Conservation (phyloP, 2,329 filamentous ascomycete species). For the Venturia asperata region DNA sequence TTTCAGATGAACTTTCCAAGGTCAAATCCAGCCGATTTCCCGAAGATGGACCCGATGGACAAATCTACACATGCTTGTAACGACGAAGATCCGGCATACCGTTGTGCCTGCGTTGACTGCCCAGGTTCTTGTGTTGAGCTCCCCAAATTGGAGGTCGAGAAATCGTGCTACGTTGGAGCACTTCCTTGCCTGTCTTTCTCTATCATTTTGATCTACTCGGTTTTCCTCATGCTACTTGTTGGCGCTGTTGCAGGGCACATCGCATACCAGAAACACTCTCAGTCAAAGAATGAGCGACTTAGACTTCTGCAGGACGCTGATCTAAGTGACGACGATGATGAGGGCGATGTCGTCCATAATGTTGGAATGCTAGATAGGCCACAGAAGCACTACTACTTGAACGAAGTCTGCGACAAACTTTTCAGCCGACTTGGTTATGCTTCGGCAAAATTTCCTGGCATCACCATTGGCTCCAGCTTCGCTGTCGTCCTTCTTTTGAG, state of each 20-base stretch:
- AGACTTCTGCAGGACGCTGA: slow-evolving; percentile 76
- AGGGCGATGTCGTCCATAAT: slow-evolving; percentile 73
- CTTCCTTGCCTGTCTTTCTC: slow-evolving; percentile 93
- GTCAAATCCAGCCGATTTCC: slow-evolving; percentile 51
- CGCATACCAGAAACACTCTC: slow-evolving; percentile 65
- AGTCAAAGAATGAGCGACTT: slow-evolving; percentile 72
- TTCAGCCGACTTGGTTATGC: slow-evolving; percentile 75
- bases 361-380: slow-evolving; percentile 72
- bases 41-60: slow-evolving; percentile 63
- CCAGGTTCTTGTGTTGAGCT: slow-evolving; percentile 76
- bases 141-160: slow-evolving; percentile 61
- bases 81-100: slow-evolving; percentile 74
- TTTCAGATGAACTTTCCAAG: slow-evolving; percentile 95
- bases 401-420: slow-evolving; percentile 69
- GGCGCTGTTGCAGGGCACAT: slow-evolving; percentile 65
- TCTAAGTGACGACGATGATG: slow-evolving; percentile 87
- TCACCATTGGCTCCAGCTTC: slow-evolving; percentile 74
- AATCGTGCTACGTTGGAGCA: slow-evolving; percentile 73
- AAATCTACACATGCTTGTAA: slow-evolving; percentile 82
- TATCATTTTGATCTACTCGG: slow-evolving; percentile 76
- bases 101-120: slow-evolving; percentile 92
- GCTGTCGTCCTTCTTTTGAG: slow-evolving; percentile 71
- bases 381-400: slow-evolving; percentile 72
- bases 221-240: slow-evolving; percentile 62
- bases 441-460: slow-evolving; percentile 74